phyloP scores from a whole-genome alignment of 202 grass and related monocot genomes.

The Panicum virgatum region DNA sequence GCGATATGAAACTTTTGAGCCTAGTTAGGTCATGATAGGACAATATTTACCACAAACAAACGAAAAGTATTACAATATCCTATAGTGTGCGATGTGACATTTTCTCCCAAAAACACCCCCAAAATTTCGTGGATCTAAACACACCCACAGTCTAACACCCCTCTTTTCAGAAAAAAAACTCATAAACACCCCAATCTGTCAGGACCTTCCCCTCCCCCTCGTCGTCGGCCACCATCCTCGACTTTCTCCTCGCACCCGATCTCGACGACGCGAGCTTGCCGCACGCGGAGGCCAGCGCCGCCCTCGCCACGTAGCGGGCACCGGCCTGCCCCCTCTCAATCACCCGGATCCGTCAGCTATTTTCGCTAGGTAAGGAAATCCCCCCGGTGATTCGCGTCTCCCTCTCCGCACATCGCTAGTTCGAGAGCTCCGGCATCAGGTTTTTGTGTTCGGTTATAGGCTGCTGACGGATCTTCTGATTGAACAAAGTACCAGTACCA shows the following conservation, averaged over 20 bases:
- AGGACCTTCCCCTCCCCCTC: conserved; percentile 9
- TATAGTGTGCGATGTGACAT: no score
- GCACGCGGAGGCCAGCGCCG: not conserved
- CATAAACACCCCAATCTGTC: conserved; percentile 10
- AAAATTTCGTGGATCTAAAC: no score
- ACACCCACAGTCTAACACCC: no score
- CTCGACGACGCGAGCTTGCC: not conserved
- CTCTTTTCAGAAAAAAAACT: no score
- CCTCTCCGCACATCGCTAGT: not conserved
- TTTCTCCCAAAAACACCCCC: no score
- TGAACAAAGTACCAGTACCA: not conserved
- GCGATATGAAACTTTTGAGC: no score
- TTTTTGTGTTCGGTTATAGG: not conserved
- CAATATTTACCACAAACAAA: no score
- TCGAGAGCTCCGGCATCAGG: not conserved
- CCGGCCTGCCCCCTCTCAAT: not conserved
- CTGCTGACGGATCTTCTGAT: not conserved
- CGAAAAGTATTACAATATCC: no score
- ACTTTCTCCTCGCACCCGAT: not conserved
- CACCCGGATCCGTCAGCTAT: conserved; percentile 16
- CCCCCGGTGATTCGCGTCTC: no score
- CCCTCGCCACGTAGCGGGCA: not conserved
- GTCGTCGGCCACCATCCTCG: not conserved
- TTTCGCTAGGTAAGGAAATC: not conserved
- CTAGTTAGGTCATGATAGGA: no score